Percentiles rank a stretch among this genome's conserved stretches.
phyloP scores from a whole-genome alignment of 805 yeast species.

The Huiozyma sinensis region DNA sequence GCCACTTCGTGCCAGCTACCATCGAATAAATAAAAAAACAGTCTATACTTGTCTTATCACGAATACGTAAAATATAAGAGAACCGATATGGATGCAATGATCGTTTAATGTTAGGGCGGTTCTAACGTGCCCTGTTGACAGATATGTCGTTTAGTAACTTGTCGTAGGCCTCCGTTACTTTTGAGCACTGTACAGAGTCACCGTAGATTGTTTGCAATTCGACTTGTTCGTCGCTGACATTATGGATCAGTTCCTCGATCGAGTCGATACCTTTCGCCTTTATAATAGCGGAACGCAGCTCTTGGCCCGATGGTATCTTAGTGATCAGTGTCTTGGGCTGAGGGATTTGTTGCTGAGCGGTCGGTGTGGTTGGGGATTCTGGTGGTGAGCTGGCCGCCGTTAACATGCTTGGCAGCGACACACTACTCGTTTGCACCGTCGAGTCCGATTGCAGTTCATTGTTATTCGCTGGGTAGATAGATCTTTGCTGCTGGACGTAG shows the following conservation, averaged over 20 bases:
- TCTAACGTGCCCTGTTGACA: conserved; percentile 7
- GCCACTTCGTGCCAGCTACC: too few relatives aligned
- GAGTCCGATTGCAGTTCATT: background rate
- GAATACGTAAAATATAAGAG: background rate
- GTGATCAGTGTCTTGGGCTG: conserved; percentile 9
- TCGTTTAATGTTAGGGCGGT: background rate
- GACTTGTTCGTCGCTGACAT: conserved; percentile 46
- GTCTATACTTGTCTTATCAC: too few relatives aligned
- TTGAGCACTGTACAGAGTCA: conserved; percentile 11
- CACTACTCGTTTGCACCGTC: background rate
- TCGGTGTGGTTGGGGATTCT: background rate
- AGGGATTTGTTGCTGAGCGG: background rate
- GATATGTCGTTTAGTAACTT: conserved; percentile 59
- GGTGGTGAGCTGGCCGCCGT: background rate
- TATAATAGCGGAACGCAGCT: conserved; percentile 43
- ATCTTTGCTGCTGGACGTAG: conserved; percentile 57
- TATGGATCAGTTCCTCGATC: conserved; percentile 54
- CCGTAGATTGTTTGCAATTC: conserved; percentile 41
- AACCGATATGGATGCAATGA: background rate
- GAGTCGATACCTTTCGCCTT: conserved; percentile 69
- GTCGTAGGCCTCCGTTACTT: conserved; percentile 48
- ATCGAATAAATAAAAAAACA: too few relatives aligned
- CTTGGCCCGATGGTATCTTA: conserved; percentile 37
- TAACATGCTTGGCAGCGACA: background rate
- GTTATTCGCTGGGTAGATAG: conserved; percentile 25